These are phyloP conservation scores for Apiosordaria backusii DNA, from an alignment of 495 filamentous ascomycete genomes.

Conservation along the genomic window DNA sequence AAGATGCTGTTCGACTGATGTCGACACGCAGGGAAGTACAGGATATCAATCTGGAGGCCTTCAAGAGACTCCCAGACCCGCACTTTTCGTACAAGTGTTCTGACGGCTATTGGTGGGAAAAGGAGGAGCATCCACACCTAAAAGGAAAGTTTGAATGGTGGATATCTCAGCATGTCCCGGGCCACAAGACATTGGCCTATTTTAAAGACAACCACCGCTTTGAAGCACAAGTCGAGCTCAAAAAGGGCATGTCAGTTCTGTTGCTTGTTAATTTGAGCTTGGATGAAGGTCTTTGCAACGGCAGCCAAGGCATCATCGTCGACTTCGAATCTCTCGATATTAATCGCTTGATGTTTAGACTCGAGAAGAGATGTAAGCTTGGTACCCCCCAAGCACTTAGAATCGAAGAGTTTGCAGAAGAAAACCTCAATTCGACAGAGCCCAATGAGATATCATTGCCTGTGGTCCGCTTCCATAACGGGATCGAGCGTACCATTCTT, in stretches of 20 bases:
- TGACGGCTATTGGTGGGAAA: not conserved
- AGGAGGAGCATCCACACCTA: not conserved
- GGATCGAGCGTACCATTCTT: constrained; percentile 37
- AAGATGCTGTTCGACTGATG: constrained; percentile 46
- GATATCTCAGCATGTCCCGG: too few relatives aligned
- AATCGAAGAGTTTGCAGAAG: constrained; percentile 31
- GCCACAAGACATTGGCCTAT: not conserved
- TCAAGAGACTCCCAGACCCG: constrained; percentile 60
- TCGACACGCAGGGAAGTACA: constrained; percentile 41
- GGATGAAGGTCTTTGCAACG: constrained; percentile 73
- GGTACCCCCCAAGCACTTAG: constrained; percentile 31
- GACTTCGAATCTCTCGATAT: constrained; percentile 50
- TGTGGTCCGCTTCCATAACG: constrained; percentile 65
- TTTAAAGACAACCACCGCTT: constrained; percentile 51
- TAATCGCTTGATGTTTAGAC: not conserved
- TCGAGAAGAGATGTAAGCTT: constrained; percentile 16
- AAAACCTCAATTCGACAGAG: constrained; percentile 3
- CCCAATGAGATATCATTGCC: constrained; percentile 42
- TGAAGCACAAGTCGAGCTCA: constrained; percentile 57
- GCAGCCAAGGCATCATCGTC: constrained; percentile 77
- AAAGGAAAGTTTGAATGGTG: not conserved
- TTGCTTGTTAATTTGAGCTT: constrained; percentile 88
- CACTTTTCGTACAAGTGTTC: constrained; percentile 28
- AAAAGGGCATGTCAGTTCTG: constrained; percentile 88
- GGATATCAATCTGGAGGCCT: constrained; percentile 37